These are phyloP conservation scores for Gamarada debralockiae DNA, from an alignment of 495 filamentous ascomycete genomes.

Conservation along the genomic window DNA sequence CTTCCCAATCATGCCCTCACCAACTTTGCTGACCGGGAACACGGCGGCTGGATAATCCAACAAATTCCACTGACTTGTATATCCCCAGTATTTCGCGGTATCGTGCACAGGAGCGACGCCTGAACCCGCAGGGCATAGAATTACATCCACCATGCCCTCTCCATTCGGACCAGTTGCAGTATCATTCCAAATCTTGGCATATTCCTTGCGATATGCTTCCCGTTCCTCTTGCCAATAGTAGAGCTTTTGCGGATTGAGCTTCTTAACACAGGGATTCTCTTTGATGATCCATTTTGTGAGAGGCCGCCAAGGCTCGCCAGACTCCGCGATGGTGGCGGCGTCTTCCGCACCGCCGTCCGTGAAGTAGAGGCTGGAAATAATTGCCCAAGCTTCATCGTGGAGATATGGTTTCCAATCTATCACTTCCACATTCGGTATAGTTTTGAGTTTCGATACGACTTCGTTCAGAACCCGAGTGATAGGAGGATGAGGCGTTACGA, in stretches of 20 bases:
- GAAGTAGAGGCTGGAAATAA: slow-evolving; percentile 50
- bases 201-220: slow-evolving; percentile 23
- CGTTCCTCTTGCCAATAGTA: slow-evolving; percentile 22
- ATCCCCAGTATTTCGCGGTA: slow-evolving; percentile 57
- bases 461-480: slow-evolving; percentile 35
- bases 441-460: slow-evolving; percentile 30
- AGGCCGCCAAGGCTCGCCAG: slow-evolving; percentile 52
- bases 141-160: slow-evolving; percentile 43
- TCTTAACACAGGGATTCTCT: slow-evolving; percentile 42
- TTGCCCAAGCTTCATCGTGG: slow-evolving; percentile 39
- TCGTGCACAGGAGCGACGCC: slow-evolving; percentile 51
- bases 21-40: slow-evolving; percentile 48
- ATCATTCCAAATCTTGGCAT: slow-evolving; percentile 29
- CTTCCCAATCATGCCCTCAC: slow-evolving; percentile 22
- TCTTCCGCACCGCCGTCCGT: slow-evolving; percentile 47
- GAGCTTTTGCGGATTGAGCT: slow-evolving; percentile 23
- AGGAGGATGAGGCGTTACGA: slow-evolving; percentile 54
- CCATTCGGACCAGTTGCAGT: slow-evolving; percentile 7
- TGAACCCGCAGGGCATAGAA: slow-evolving; percentile 56
- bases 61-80: slow-evolving; percentile 62
- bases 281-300: slow-evolving; percentile 54
- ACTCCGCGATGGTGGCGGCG: slow-evolving; percentile 37
- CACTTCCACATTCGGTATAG: slow-evolving; percentile 36
- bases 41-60: slow-evolving; percentile 54
- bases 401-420: slow-evolving; percentile 23